A percentile compares a stretch with the other conserved stretches of the same genome.
phyloP scores from a whole-genome alignment of 306 rosid genomes.

The Abrus pulchellus region DNA sequence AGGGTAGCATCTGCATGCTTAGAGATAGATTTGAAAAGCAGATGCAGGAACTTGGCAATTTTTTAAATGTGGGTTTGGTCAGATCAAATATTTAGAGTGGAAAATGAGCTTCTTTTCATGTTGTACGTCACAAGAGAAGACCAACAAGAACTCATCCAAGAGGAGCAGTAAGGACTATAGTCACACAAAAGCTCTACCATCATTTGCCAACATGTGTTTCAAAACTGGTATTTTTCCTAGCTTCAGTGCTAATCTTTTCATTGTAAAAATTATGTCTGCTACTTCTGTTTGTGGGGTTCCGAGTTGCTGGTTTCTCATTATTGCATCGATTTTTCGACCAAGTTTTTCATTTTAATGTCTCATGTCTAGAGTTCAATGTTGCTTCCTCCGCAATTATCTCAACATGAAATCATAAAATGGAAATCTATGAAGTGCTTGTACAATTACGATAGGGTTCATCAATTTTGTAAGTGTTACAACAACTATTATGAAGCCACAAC shows the following conservation, averaged over 20 bases:
- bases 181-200: conserved; percentile 65
- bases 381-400: conserved; percentile 7
- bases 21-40: conserved; percentile 24
- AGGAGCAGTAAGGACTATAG: conserved; percentile 67
- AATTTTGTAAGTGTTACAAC: not conserved
- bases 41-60: conserved; percentile 47
- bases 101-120: conserved; percentile 85
- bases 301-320: conserved; percentile 4
- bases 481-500: not conserved
- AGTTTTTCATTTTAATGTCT: conserved; percentile 26
- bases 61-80: conserved; percentile 45
- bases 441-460: conserved; percentile 1
- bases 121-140: conserved; percentile 64
- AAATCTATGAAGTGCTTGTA: conserved; percentile 27
- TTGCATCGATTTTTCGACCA: conserved; percentile 4
- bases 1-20: conserved; percentile 19
- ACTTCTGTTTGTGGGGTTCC: not conserved
- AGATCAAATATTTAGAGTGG: conserved; percentile 43
- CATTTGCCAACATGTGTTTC: conserved; percentile 70
- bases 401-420: conserved; percentile 25
- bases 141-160: conserved; percentile 57
- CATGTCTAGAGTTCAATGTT: conserved; percentile 38
- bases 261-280: not conserved
- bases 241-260: conserved; percentile 38
- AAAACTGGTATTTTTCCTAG: conserved; percentile 65